Evolutionary conservation across 306 rosid species (phyloP).

Genomic region (Dryas alaskensis): DNA sequence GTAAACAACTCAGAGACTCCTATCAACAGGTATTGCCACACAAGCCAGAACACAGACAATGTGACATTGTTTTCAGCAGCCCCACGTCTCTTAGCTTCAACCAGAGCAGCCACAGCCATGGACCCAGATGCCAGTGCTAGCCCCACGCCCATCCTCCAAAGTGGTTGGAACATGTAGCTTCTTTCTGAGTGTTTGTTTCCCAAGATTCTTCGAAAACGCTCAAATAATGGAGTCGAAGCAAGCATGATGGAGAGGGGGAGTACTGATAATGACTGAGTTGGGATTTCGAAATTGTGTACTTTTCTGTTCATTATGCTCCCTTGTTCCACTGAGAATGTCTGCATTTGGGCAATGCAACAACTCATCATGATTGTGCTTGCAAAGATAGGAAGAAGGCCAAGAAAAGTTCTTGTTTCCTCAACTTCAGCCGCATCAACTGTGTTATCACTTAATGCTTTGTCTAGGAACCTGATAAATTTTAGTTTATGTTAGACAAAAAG

Average conservation of each 20-base stretch:
- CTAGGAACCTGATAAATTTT: slow-evolving; percentile 26
- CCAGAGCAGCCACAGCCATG: slow-evolving; percentile 33
- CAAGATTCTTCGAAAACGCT: slow-evolving; percentile 5
- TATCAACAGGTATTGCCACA: slow-evolving; percentile 26
- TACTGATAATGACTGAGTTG: slow-evolving; percentile 29
- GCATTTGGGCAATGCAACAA: slow-evolving; percentile 35
- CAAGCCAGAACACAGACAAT: slow-evolving; percentile 39
- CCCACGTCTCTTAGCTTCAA: slow-evolving; percentile 35
- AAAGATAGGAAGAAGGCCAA: slow-evolving; percentile 35
- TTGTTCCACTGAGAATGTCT: slow-evolving; percentile 41
- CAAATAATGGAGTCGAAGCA: slow-evolving; percentile 26
- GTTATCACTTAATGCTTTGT: slow-evolving; percentile 26
- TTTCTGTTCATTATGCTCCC: slow-evolving; percentile 38
- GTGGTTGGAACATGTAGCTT: slow-evolving; percentile 21
- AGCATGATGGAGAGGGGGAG: slow-evolving; percentile 30
- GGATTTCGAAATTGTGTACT: slow-evolving; percentile 28
- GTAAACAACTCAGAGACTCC: slow-evolving; percentile 38
- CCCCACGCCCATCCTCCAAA: slow-evolving; percentile 32
- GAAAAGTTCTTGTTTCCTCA: slow-evolving; percentile 43
- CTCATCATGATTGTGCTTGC: slow-evolving; percentile 41
- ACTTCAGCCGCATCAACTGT: slow-evolving; percentile 13
- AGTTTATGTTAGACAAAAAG: neutral
- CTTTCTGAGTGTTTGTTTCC: neutral
- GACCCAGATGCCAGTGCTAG: slow-evolving; percentile 33
- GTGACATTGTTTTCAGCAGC: slow-evolving; percentile 16